Base-by-base conservation (phyloP, 371 early-diverging fungal genomes). In the Mucor circinelloides region DNA sequence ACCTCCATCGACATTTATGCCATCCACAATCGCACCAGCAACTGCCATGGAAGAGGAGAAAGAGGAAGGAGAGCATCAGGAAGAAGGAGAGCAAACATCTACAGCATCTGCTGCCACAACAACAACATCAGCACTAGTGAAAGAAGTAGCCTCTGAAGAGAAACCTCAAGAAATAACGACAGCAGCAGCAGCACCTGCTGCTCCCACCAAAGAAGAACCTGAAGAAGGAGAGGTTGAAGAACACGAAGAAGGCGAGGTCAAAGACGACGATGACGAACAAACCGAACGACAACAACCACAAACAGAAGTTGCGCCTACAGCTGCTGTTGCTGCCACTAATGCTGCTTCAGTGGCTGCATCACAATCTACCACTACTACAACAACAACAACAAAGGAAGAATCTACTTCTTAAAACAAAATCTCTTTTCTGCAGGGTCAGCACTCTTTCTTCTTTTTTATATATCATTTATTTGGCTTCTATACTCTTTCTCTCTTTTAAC, bases 211-310 rank as follows among this genome's bases (percentile, higher is more conserved):
- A 46, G 66, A 67, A 56, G 62, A 67, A 12, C 57, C 44, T 13
- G 69, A 69, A 58, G 63, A 70, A 44, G 60, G 60, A 12, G 61
- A 63, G 28, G 59, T 67, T 0, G 58, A 64, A 9, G 68, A 64
- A 46, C 57, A 71, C 27, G 74, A 74, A 56, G 71, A 68, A 48
- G 74, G 65, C 12, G 68, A 62, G 36, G 60, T 70, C 8, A 68
- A 68, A 32, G 67, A 71, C 13, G 71, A 71, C 10, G 64, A 67
- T 2, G 67, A 68, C 6, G 40, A 28, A 28, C 34, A 42, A 15
- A 9, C 8, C 1, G 25, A 64, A 13, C 55, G 38, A 63, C 2
- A 55, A 6, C 3, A 52, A 25, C 25, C 19, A 13, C 9, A 59
- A 28, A 27, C 8, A n/a, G 15, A 23, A 1, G 27, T 54, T 52